Percentiles rank a stretch among this genome's conserved stretches.
Conservation (phyloP, 2,329 filamentous ascomycete genomes). For the Venturia effusa region DNA sequence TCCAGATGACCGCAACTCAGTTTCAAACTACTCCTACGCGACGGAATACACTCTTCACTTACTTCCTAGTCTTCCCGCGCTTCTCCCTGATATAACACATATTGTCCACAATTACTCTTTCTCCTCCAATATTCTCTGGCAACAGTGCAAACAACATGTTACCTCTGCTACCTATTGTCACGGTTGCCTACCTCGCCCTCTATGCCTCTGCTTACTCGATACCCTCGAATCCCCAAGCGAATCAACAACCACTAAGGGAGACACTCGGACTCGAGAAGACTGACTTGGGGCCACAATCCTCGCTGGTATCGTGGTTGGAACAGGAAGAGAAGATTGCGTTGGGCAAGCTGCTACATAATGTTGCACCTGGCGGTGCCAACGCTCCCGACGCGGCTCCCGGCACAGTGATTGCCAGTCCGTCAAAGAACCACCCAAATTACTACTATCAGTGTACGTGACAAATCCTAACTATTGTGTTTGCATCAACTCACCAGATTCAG, state of each 20-base stretch:
- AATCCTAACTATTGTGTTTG: background rate
- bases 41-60: background rate
- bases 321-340: conserved; percentile 25
- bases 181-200: conserved; percentile 16
- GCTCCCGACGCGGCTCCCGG: conserved; percentile 26
- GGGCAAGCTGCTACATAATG: conserved; percentile 30
- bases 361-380: conserved; percentile 31
- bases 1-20: background rate
- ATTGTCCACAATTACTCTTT: background rate
- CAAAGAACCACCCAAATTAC: conserved; percentile 29
- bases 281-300: conserved; percentile 6
- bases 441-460: conserved; percentile 30
- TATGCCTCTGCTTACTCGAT: conserved; percentile 22
- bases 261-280: background rate
- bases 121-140: background rate
- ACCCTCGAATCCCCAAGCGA: conserved; percentile 16
- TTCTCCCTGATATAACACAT: background rate
- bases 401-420: conserved; percentile 34
- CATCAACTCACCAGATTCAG: conserved; percentile 15
- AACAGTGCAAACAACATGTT: conserved; percentile 9
- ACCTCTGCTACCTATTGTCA: conserved; percentile 12
- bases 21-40: background rate
- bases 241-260: background rate
- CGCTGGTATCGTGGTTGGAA: conserved; percentile 26
- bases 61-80: background rate